A percentile compares a stretch with the other conserved stretches of the same genome.
phyloP scores from a whole-genome alignment of 257 asterid genomes.

The Perilla frutescens region DNA sequence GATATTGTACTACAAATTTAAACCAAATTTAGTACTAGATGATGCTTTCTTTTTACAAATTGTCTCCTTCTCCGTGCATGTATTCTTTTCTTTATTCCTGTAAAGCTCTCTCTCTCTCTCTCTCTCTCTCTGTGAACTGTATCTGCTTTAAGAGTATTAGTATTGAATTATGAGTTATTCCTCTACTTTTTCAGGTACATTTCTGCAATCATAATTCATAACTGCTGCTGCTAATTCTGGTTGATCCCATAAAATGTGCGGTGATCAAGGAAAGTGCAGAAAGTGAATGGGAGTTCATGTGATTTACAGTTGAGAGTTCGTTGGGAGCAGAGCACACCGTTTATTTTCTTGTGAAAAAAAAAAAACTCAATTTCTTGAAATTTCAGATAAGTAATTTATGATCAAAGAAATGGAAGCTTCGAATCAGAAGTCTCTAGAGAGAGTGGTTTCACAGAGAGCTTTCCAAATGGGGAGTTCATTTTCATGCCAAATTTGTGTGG shows the following conservation, averaged over 20 bases:
- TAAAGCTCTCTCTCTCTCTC: neutral
- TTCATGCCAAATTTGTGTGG: conserved; percentile 79
- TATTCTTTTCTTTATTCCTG: conserved; percentile 20
- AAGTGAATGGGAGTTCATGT: conserved; percentile 48
- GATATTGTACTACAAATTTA: neutral
- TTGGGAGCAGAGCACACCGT: conserved; percentile 40
- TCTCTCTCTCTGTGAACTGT: neutral
- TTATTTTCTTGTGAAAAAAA: neutral
- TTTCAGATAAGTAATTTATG: neutral
- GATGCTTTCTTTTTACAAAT: neutral
- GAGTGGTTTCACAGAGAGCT: conserved; percentile 81
- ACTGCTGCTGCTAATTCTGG: conserved; percentile 29
- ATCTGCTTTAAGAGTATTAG: neutral
- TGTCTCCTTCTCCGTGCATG: conserved; percentile 19
- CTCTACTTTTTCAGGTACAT: conserved; percentile 29
- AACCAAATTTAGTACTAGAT: neutral
- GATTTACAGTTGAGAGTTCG: conserved; percentile 53
- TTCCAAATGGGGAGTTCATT: conserved; percentile 74
- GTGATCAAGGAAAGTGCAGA: conserved; percentile 15
- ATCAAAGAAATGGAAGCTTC: conserved; percentile 53
- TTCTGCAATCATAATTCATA: conserved; percentile 13
- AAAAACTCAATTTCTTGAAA: conserved; percentile 5
- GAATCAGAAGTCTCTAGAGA: conserved; percentile 71
- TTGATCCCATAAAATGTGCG: conserved; percentile 13
- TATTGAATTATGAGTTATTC: neutral